Evolutionary conservation across 2,329 filamentous ascomycete species (phyloP), one percentile per base, ranked within the genome.

Genomic region (Chrysoporthe austroafricana): DNA sequence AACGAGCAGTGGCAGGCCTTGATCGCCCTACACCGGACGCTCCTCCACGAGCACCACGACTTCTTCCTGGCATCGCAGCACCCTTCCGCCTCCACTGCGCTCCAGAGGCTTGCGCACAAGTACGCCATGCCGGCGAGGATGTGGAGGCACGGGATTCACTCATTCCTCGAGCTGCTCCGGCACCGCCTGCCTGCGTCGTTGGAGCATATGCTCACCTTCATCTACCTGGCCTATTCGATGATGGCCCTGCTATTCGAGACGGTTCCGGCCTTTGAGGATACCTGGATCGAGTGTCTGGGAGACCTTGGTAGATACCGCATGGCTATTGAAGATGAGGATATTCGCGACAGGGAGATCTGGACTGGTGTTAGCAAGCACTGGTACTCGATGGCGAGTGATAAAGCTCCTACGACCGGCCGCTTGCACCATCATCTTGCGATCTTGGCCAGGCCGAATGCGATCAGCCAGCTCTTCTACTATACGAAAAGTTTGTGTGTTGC

Each of bases 121-220:
- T 97, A 97, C 72, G 89, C 89, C 0, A 97, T 98, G 93, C 94
- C 95, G 0, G 93, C 92, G 0, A 83, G 95, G 0, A 96, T 98
- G 92, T 98, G 96, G 96, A 85, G 93, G 0, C 92, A 97, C 73
- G 95, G 92, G 0, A 97, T 98, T 3, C 93, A 96, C 74, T 90
- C 88, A 0, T 96, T 96, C 67, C 82, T 97, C 0, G 93, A 97
- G 71, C 77, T 96, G 0, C 77, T 97, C 0, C 84, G 93, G 0
- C 88, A 92, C 71, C 86, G 90, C 2, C 80, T 97, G 0, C 95
- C 94, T 0, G 84, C 84, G 0, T 94, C 91, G 1, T 79, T 94
- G 0, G 94, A 97, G 62, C 91, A 96, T 66, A 97, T 98, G 94
- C 81, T 97, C 0, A 89, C 90, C 0, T 98, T 97, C 66, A 93